A percentile compares a stretch with the other conserved stretches of the same genome.
Conservation (phyloP, 305 asterid genomes). For the Ajuga reptans region DNA sequence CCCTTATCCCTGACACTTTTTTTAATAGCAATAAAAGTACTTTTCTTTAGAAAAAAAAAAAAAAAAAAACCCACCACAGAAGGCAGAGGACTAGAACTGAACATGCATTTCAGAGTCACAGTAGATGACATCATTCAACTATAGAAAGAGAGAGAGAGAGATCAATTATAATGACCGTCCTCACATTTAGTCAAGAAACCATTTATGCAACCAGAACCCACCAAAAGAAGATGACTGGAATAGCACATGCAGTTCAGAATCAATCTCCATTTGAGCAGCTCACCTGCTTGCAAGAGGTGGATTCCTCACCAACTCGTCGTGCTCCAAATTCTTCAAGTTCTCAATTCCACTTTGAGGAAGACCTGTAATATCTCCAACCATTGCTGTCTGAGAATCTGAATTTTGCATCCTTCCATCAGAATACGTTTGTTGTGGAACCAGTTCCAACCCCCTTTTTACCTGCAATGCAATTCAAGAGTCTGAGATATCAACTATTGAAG, state of each 20-base stretch:
- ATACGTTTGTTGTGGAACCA: slow-evolving; percentile 65
- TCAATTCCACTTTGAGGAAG: slow-evolving; percentile 48
- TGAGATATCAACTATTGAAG: slow-evolving; percentile 19
- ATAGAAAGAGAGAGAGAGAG: background rate
- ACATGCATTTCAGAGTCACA: slow-evolving; percentile 17
- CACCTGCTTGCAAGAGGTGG: slow-evolving; percentile 76
- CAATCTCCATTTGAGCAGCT: slow-evolving; percentile 52
- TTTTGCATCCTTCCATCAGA: slow-evolving; percentile 53
- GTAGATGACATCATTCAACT: slow-evolving; percentile 10
- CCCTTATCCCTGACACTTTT: too few relatives aligned
- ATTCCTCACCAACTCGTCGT: slow-evolving; percentile 56
- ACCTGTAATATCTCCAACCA: slow-evolving; percentile 52
- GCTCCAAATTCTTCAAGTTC: slow-evolving; percentile 42
- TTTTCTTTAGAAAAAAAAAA: too few relatives aligned
- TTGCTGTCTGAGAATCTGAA: slow-evolving; percentile 49
- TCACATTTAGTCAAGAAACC: slow-evolving; percentile 21
- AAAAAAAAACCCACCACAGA: slow-evolving; percentile 45
- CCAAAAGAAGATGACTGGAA: slow-evolving; percentile 40
- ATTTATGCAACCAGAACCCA: slow-evolving; percentile 42
- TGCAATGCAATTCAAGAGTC: slow-evolving; percentile 32
- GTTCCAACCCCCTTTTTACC: slow-evolving; percentile 73
- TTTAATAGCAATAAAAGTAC: too few relatives aligned
- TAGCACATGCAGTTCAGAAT: slow-evolving; percentile 47
- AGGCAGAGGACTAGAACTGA: slow-evolving; percentile 40
- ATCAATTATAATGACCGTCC: background rate